Evolutionary conservation across 2,329 filamentous ascomycete genomes (phyloP).

Genomic region (Emericellopsis cladophorae): DNA sequence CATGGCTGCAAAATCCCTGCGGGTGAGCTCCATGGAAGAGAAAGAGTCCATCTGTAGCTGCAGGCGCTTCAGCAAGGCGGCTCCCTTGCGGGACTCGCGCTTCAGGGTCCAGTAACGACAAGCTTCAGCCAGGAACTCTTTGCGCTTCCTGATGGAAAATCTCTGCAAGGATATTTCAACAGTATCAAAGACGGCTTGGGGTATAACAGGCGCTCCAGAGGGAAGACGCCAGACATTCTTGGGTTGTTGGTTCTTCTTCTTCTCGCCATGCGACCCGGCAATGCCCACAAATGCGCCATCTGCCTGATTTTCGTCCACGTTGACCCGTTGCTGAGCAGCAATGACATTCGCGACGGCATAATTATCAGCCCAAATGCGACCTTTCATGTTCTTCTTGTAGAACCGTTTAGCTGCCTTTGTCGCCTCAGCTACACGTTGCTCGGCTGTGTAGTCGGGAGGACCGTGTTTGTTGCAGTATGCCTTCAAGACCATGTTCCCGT

Average conservation of each 20-base stretch:
- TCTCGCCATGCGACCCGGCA: conserved; percentile 53
- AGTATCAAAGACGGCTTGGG: conserved; percentile 72
- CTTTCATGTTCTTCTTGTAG: conserved; percentile 82
- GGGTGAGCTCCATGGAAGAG: conserved; percentile 92
- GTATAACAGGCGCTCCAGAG: conserved; percentile 89
- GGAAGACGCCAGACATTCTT: conserved; percentile 70
- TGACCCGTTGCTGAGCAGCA: conserved; percentile 57
- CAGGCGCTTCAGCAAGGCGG: conserved; percentile 80
- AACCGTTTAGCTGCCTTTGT: conserved; percentile 76
- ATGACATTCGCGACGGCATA: conserved; percentile 72
- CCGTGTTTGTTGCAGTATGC: conserved; percentile 96
- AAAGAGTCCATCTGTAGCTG: conserved; percentile 95
- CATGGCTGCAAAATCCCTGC: conserved; percentile 93
- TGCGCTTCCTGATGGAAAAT: conserved; percentile 71
- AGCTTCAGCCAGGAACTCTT: conserved; percentile 83
- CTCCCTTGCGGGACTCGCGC: conserved; percentile 80
- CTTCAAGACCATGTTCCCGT: conserved; percentile 73
- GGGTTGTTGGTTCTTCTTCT: conserved; percentile 51
- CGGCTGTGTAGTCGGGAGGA: conserved; percentile 74
- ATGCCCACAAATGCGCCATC: conserved; percentile 51
- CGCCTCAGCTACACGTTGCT: conserved; percentile 71
- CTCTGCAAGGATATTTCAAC: conserved; percentile 74
- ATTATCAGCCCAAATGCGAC: conserved; percentile 83
- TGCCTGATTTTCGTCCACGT: conserved; percentile 61
- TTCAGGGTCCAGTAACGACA: conserved; percentile 98